Evolutionary conservation across 345 rosid species (phyloP), one percentile per base, ranked within the genome.

Genomic region (Hibiscus mutabilis): DNA sequence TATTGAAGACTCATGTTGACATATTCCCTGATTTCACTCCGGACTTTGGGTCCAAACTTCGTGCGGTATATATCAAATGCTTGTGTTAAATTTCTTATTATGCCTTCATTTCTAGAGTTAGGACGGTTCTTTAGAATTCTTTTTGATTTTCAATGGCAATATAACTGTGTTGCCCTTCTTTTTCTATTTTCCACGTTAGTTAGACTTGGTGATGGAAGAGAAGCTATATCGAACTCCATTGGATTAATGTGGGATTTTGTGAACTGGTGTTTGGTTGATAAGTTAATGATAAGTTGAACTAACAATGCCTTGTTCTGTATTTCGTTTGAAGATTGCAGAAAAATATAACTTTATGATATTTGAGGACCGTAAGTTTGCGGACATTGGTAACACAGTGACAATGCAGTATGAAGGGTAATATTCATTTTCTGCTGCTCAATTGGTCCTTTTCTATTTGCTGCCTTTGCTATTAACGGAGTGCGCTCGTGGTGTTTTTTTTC

Each of bases 351-450:
- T 95, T 81, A 78, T 95, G 75, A 86, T 95, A 60, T 95, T 95
- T 77, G 99, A 95, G 74, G 99, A 95, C 79, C 92, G 99, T 15
- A 95, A 95, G 84, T 95, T 92, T 84, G 99, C 98, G 3, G 99
- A 92, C 79, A 95, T 95, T 80, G 99, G 99, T 59, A 92, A 95
- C 87, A 95, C 99, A 0, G 98, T 95, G 76, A 90, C 99, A 5
- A 88, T 95, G 99, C 98, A 95, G 80, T 90, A 89, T 75, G 99
- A 92, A 87, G 94, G 75, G 99, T 92, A 78, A 75, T 65, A 10
- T 3, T 44, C 31, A 6, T 68, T n/a, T 46, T 24, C 66, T 11
- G 53, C 21, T 22, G 0, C 60, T 21, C 21, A 21, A 57, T 0
- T 2, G 10, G 35, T 70, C 22, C 16, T 29, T 75, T 27, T 35